Conservation (phyloP, 1,284 basidiomycete genomes). For the Amylostereum areolatum region DNA sequence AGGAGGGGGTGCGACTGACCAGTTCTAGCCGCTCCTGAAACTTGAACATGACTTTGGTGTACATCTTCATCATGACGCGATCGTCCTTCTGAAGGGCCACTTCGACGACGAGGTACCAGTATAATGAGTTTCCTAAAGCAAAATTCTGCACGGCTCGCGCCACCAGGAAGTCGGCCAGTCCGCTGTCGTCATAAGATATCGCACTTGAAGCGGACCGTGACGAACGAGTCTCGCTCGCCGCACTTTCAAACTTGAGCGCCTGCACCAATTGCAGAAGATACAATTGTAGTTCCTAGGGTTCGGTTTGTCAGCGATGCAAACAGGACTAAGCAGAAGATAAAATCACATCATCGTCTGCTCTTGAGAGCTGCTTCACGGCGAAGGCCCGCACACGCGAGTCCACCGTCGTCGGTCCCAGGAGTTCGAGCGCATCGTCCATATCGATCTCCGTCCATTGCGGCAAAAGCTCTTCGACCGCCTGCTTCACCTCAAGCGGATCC, state of each 20-base stretch:
- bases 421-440: slow-evolving; percentile 92
- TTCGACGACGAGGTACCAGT: slow-evolving; percentile 99
- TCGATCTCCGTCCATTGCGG: slow-evolving; percentile 98
- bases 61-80: slow-evolving; percentile 85
- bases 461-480: slow-evolving; percentile 93
- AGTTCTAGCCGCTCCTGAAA: slow-evolving; percentile 85
- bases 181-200: slow-evolving; percentile 78
- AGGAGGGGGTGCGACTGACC: slow-evolving; percentile 35
- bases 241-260: slow-evolving; percentile 91
- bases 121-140: slow-evolving; percentile 85
- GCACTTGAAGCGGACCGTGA: slow-evolving; percentile 62
- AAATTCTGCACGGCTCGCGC: slow-evolving; percentile 77
- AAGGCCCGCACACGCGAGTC: slow-evolving; percentile 92
- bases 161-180: slow-evolving; percentile 88
- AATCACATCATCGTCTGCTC: slow-evolving; percentile 91
- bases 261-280: slow-evolving; percentile 97
- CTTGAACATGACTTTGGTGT: slow-evolving; percentile 81
- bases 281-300: slow-evolving; percentile 75
- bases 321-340: background rate
- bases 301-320: background rate
- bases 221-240: slow-evolving; percentile 64
- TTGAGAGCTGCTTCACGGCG: slow-evolving; percentile 85
- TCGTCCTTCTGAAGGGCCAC: slow-evolving; percentile 61
- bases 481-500: slow-evolving; percentile 93
- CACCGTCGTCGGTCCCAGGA: slow-evolving; percentile 87